Conservation (phyloP, 1,284 basidiomycete genomes). For the Ustilago loliicola region DNA sequence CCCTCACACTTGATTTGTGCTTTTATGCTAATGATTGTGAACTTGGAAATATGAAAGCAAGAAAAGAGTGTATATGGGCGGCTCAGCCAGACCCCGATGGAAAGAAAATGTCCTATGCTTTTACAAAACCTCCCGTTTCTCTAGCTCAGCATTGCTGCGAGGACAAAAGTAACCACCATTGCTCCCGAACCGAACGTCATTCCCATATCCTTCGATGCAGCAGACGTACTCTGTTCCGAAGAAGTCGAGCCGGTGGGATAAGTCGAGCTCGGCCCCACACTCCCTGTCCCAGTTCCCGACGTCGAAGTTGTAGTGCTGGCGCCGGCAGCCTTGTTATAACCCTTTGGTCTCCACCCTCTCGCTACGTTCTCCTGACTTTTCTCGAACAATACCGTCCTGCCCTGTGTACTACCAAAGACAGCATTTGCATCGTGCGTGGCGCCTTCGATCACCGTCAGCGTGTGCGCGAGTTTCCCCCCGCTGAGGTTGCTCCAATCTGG, state of each 20-base stretch:
- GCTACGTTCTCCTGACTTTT: conserved; percentile 31
- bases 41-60: not conserved
- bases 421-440: conserved; percentile 60
- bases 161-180: not conserved
- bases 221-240: not conserved
- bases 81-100: conserved; percentile 2
- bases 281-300: not conserved
- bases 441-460: conserved; percentile 59
- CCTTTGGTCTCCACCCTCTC: conserved; percentile 65
- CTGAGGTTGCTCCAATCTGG: conserved; percentile 64
- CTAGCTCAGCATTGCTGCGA: conserved; percentile 4
- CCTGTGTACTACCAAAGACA: conserved; percentile 59
- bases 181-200: not conserved
- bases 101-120: not conserved
- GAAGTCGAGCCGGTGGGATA: not conserved
- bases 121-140: not conserved
- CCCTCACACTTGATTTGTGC: not conserved
- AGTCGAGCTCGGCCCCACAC: too few relatives aligned
- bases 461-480: conserved; percentile 44
- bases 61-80: not conserved
- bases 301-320: not conserved
- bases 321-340: conserved; percentile 31
- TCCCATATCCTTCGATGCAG: not conserved
- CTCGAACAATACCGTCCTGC: conserved; percentile 64
- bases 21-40: not conserved